Evolutionary conservation across 768 basidiomycete genomes (phyloP), one percentile per base, ranked within the genome.

Genomic region (Clitopilus passeckerianus): DNA sequence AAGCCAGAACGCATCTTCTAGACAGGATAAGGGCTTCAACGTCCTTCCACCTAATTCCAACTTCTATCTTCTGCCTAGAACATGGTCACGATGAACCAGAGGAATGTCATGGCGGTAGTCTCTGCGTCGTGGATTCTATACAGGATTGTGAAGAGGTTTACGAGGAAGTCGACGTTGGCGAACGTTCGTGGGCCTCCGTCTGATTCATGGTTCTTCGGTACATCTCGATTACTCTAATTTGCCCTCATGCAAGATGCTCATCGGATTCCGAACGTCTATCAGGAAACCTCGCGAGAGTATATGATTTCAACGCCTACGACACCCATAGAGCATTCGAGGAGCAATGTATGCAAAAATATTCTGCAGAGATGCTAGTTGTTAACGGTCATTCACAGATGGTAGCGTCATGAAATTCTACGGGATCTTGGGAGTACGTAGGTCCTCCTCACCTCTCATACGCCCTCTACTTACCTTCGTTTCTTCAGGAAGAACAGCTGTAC

Each of bases 401-500:
- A 63, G 68, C 6, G 70, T 76, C 5, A 61, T 73, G 1, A 65
- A 64, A 53, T 63, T 79, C 54, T 68, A 71, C 34, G 72, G 71
- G 1, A 56, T 72, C 10, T 65, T 78, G 22, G 74, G 76, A 1
- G 78, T 78, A 33, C 35, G 62, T 58, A 23, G 14, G 1, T 3
- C 56, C 14, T 71, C 63, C 6, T 18, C 12, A 27, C 8, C 10
- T 8, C 22, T 33, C 14, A n/a, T 37, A 30, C 3, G 7, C 27
- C 7, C 27, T 7, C 7, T 30, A 7, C 22, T 56, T 16, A 33
- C 43, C 16, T 22, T 15, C 27, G 7, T 30, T 23, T 18, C 35
- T 34, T 59, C 66, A 72, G 72, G 68, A 68, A 57, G 64, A 70
- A 35, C 65, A 71, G 44, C 65, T 82, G 8, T 75, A 74, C 59